phyloP scores from a whole-genome alignment of 805 yeast species.

The Wickerhamomyces subpelliculosus region DNA sequence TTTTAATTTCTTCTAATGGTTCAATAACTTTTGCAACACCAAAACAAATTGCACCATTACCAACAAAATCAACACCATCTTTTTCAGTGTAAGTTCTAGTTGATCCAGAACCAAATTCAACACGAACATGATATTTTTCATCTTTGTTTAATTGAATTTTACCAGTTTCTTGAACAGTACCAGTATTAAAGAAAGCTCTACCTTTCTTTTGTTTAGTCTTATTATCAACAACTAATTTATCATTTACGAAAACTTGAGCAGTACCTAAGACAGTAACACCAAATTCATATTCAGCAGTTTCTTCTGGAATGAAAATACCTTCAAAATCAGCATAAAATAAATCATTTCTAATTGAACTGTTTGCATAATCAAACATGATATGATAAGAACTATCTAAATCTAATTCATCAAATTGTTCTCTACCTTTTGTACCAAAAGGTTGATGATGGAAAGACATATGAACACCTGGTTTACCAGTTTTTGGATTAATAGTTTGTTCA shows the following conservation, averaged over 20 bases:
- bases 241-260: slow-evolving; percentile 48
- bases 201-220: slow-evolving; percentile 45
- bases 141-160: slow-evolving; percentile 35
- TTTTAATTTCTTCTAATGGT: slow-evolving; percentile 25
- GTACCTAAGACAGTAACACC: slow-evolving; percentile 50
- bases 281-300: slow-evolving; percentile 40
- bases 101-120: slow-evolving; percentile 45
- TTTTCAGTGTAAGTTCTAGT: slow-evolving; percentile 24
- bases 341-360: slow-evolving; percentile 12
- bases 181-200: slow-evolving; percentile 44
- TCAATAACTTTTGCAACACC: slow-evolving; percentile 26
- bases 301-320: slow-evolving; percentile 40
- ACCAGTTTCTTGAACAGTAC: slow-evolving; percentile 44
- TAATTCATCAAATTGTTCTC: slow-evolving; percentile 24
- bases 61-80: slow-evolving; percentile 19
- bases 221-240: slow-evolving; percentile 47
- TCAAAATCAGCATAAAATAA: slow-evolving; percentile 41
- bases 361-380: slow-evolving; percentile 24
- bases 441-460: slow-evolving; percentile 20
- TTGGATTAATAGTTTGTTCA: slow-evolving; percentile 17
- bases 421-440: slow-evolving; percentile 12
- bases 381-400: slow-evolving; percentile 16
- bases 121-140: slow-evolving; percentile 34
- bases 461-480: slow-evolving; percentile 20
- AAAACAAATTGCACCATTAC: slow-evolving; percentile 30